These are phyloP conservation scores for Diaporthe citriasiana DNA, from an alignment of 2,329 filamentous ascomycete genomes.

Conservation along the genomic window DNA sequence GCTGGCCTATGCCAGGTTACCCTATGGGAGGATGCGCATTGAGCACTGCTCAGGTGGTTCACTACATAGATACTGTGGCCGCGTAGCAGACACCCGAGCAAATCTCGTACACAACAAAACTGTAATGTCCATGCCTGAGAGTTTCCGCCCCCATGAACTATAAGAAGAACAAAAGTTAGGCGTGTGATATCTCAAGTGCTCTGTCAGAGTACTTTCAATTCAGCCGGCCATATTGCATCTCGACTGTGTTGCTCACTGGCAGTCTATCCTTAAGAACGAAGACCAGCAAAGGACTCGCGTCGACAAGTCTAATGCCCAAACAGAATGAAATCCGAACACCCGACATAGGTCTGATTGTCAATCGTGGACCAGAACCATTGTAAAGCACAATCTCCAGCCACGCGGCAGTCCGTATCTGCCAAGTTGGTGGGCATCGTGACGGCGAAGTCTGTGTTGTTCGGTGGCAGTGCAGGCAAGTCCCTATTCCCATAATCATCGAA, in stretches of 20 bases:
- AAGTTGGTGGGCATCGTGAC: constrained; percentile 33
- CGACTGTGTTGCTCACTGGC: neutral
- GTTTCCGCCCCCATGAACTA: no score
- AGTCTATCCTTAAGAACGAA: neutral
- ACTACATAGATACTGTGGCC: no score
- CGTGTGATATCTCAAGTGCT: neutral
- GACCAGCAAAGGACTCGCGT: neutral
- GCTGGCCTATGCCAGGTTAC: no score
- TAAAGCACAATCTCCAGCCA: constrained; percentile 31
- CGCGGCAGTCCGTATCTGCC: constrained; percentile 11
- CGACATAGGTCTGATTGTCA: constrained; percentile 33
- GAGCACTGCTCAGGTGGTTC: no score
- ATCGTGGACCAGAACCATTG: constrained; percentile 37
- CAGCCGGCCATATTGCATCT: neutral
- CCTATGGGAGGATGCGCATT: no score
- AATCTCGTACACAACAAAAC: no score
- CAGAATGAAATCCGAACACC: constrained; percentile 35
- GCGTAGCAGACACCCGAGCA: no score
- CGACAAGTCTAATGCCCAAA: constrained; percentile 14
- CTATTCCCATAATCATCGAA: constrained; percentile 34
- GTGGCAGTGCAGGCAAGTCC: constrained; percentile 24
- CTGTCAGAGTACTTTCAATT: neutral
- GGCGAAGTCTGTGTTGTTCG: constrained; percentile 33
- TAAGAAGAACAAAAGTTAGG: neutral
- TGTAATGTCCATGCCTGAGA: no score